phyloP scores from a whole-genome alignment of 441 rosid species.

The Adansonia gregorii region DNA sequence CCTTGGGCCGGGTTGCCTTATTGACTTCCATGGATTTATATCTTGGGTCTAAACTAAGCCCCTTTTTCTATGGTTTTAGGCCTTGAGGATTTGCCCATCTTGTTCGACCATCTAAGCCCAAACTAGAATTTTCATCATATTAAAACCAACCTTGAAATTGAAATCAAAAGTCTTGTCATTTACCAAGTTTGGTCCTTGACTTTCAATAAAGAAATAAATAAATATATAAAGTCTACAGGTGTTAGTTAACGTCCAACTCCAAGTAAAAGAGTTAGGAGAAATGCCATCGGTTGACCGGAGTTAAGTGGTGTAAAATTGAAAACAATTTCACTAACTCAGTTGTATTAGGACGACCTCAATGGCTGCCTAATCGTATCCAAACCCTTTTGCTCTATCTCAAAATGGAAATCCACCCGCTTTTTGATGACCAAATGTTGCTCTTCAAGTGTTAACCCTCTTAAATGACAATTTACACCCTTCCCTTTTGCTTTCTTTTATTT shows the following conservation, averaged over 20 bases:
- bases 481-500: background rate
- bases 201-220: too few relatives aligned
- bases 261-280: background rate
- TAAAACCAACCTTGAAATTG: background rate
- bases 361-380: constrained; percentile 10
- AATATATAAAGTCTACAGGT: too few relatives aligned
- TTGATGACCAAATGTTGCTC: constrained; percentile 14
- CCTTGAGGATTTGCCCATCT: background rate
- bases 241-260: background rate
- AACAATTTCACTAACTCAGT: background rate
- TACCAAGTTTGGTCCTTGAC: background rate
- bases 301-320: background rate
- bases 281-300: background rate
- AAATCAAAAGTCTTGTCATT: background rate
- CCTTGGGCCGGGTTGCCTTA: background rate
- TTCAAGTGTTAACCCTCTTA: background rate
- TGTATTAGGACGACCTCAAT: constrained; percentile 23
- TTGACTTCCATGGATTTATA: background rate
- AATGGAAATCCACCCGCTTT: constrained; percentile 23
- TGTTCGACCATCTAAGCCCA: background rate
- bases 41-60: background rate
- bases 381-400: background rate
- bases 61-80: background rate
- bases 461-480: background rate
- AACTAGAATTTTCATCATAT: background rate